A percentile compares a stretch with the other conserved stretches of the same genome.
Conservation (phyloP, 306 rosid genomes). For the Ziziphus jujuba region DNA sequence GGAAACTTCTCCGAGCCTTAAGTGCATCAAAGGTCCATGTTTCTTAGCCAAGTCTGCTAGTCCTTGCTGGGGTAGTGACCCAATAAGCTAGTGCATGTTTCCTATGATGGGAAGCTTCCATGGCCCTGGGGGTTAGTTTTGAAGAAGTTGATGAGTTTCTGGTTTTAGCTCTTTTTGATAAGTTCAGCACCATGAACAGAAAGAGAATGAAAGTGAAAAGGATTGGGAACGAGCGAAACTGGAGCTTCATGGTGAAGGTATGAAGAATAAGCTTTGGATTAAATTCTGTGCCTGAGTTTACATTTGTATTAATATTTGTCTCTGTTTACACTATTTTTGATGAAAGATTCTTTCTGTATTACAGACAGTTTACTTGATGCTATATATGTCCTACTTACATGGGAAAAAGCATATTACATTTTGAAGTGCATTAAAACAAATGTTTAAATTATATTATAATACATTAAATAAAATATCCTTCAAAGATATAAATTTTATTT, state of each 20-base stretch:
- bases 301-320: too few species aligned
- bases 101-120: constrained; percentile 39
- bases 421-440: too few species aligned
- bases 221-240: neutral
- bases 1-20: constrained; percentile 14
- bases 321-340: too few species aligned
- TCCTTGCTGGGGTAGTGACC: constrained; percentile 22
- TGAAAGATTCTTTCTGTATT: too few species aligned
- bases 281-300: too few species aligned
- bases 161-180: neutral
- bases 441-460: too few species aligned
- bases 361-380: too few species aligned
- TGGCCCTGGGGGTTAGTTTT: constrained; percentile 36
- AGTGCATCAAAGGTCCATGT: constrained; percentile 43
- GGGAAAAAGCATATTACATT: too few species aligned
- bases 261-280: neutral
- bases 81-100: constrained; percentile 25
- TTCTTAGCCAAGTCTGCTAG: constrained; percentile 29
- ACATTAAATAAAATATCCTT: too few species aligned
- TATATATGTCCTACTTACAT: too few species aligned
- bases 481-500: too few species aligned
- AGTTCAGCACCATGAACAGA: neutral
- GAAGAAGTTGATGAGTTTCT: neutral
- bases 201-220: neutral
- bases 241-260: neutral